Base-by-base conservation (phyloP, 2,329 filamentous ascomycete species). In the Pseudogymnoascus sp. region DNA sequence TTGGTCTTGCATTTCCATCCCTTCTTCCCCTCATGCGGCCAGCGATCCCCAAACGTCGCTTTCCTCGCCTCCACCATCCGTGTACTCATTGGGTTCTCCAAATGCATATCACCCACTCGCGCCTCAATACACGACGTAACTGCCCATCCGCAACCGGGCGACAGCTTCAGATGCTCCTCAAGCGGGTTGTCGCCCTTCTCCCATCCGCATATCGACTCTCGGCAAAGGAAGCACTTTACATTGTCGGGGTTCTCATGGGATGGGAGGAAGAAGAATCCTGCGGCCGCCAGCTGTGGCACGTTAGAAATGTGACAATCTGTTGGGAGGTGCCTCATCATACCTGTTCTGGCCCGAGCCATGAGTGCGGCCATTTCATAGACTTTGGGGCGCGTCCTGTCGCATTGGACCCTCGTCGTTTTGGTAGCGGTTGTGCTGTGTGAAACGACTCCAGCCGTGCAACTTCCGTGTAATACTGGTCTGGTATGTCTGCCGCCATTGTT, bases 251-350 rank as follows among this genome's bases (percentile, higher is more conserved):
- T 90, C 55, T 84, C 82, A 60, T 84, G 80, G 12, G 83, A 85
- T 1, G 94, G 93, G 65, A 87, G 84, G 77, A 91, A 97, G 77
- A 88, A 94, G 77, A 99, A 96, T 38, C 94, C 94, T 63, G 94
- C 93, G 71, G 84, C 86, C 4, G 94, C 93, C 69, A 99, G 87
- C 89, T 96, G 72, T 49, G 58, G 35, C 58, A 11, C 62, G 61
- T 69, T 37, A 70, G 66, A 31, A 60, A 65, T 37, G 12, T 59
- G 10, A 12, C 2, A 19, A 43, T 14, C 33, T 16, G 23, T 16
- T 2, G 55, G 8, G 19, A 8, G 7, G 41, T 43, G 3, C 39
- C 33, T 7, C 19, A n/a, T 16, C 60, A 38, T 77, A 90, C 89
- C 67, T 88, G 83, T 67, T 84, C 81, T 11, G 87, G 81, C 1